Evolutionary conservation across 192 early-diverging fungal genomes (phyloP).

Genomic region (Podila verticillata): DNA sequence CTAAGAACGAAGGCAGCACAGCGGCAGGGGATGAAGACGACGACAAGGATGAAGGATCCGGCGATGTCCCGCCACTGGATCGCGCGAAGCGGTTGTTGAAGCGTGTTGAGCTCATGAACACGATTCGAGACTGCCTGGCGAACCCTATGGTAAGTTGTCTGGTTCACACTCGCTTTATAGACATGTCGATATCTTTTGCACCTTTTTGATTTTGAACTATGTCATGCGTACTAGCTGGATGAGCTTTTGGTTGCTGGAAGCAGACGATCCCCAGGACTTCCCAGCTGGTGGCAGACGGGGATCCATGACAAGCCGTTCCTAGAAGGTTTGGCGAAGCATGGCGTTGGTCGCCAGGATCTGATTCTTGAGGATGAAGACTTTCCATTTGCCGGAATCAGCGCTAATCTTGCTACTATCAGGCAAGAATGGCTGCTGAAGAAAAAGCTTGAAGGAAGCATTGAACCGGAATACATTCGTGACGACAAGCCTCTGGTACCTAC

Average conservation of each 20-base stretch:
- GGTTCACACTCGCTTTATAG: neutral
- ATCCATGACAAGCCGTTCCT: constrained; percentile 75
- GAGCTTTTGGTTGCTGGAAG: constrained; percentile 51
- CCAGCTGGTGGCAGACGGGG: constrained; percentile 80
- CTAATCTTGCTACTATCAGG: constrained; percentile 18
- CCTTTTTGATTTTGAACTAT: too few species aligned
- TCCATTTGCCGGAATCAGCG: constrained; percentile 58
- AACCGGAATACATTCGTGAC: neutral
- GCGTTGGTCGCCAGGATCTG: constrained; percentile 73
- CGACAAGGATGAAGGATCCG: constrained; percentile 44
- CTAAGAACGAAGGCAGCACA: constrained; percentile 24
- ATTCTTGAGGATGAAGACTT: constrained; percentile 68
- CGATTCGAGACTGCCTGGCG: constrained; percentile 68
- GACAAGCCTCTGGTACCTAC: too few species aligned
- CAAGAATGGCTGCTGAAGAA: constrained; percentile 14
- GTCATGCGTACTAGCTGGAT: constrained; percentile 39
- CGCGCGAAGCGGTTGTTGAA: constrained; percentile 76
- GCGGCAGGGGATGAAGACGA: constrained; percentile 45
- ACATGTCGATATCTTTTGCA: too few species aligned
- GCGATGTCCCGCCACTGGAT: constrained; percentile 70
- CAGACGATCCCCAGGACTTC: constrained; percentile 62
- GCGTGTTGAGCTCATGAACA: constrained; percentile 76
- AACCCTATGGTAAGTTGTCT: constrained; percentile 51
- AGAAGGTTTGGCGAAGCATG: constrained; percentile 77
- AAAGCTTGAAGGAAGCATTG: neutral